Evolutionary conservation across 495 filamentous ascomycete genomes (phyloP).

Genomic region (Xylaria cubensis): DNA sequence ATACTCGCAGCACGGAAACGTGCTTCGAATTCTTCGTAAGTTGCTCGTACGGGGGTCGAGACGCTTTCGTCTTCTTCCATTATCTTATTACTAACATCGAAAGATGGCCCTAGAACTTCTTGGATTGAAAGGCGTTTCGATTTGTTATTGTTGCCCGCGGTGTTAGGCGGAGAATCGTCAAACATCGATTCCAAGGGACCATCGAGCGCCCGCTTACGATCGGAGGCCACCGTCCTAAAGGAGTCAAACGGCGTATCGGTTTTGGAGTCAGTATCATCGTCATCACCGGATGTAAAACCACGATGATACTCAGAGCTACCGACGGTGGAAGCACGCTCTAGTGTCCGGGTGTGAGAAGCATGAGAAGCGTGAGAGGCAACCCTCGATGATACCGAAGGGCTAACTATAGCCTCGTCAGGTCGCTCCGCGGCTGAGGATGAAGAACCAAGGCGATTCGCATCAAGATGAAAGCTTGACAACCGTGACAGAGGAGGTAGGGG

Average conservation of each 20-base stretch:
- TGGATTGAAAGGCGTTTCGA: constrained; percentile 66
- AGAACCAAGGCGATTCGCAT: constrained; percentile 54
- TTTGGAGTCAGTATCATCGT: constrained; percentile 84
- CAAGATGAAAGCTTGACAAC: constrained; percentile 63
- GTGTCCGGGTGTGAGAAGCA: constrained; percentile 48
- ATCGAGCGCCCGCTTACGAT: constrained; percentile 56
- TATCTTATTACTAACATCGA: constrained; percentile 61
- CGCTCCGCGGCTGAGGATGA: constrained; percentile 38
- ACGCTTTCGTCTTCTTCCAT: constrained; percentile 70
- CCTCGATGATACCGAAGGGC: constrained; percentile 38
- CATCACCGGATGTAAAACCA: constrained; percentile 76
- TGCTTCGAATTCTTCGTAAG: constrained; percentile 33
- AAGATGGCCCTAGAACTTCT: constrained; percentile 54
- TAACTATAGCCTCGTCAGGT: constrained; percentile 29
- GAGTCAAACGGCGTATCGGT: constrained; percentile 95
- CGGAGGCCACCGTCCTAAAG: constrained; percentile 79
- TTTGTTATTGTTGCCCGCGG: constrained; percentile 54
- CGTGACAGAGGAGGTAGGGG: constrained; percentile 63
- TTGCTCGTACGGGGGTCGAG: constrained; percentile 60
- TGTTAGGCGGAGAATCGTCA: constrained; percentile 70
- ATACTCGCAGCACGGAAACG: constrained; percentile 33
- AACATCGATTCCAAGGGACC: constrained; percentile 85
- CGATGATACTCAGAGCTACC: constrained; percentile 84
- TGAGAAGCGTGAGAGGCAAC: constrained; percentile 41
- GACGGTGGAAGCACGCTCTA: constrained; percentile 81